Evolutionary conservation across 331 rosid species (phyloP).

Genomic region (Prunus yedoensis): DNA sequence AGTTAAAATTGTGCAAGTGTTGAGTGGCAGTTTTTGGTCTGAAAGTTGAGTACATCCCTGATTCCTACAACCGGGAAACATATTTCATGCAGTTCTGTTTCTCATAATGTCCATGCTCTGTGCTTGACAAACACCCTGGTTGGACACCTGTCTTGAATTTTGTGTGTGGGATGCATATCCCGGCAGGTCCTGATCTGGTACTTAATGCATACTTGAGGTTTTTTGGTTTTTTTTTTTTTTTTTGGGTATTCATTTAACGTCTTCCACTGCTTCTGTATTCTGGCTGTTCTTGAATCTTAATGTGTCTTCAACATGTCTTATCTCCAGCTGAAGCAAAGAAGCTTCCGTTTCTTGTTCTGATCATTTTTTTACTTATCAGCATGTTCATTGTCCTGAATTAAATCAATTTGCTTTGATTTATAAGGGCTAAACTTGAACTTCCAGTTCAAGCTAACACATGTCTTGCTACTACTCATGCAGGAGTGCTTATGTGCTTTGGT

Average conservation of each 20-base stretch:
- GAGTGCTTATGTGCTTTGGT: conserved; percentile 84
- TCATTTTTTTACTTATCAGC: not conserved
- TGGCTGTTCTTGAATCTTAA: not conserved
- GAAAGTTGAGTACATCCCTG: too few relatives aligned
- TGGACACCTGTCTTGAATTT: not conserved
- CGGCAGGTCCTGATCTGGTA: too few relatives aligned
- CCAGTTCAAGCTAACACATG: conserved; percentile 16
- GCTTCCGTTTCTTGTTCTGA: not conserved
- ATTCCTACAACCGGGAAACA: too few relatives aligned
- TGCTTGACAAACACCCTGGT: not conserved
- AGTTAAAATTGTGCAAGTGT: too few relatives aligned
- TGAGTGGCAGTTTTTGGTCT: too few relatives aligned
- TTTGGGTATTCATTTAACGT: not conserved
- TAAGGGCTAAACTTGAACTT: conserved; percentile 11
- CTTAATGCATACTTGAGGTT: too few relatives aligned
- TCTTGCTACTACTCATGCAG: conserved; percentile 49
- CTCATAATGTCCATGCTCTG: too few relatives aligned
- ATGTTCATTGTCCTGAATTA: not conserved
- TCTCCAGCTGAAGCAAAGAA: conserved; percentile 1
- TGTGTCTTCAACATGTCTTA: too few relatives aligned
- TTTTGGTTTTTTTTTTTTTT: too few relatives aligned
- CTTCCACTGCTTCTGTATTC: not conserved
- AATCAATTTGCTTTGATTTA: not conserved
- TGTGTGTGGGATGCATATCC: not conserved
- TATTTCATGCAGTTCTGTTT: too few relatives aligned